These are phyloP conservation scores for Penicillium ochrochloron DNA, from an alignment of 495 filamentous ascomycete genomes.

Conservation along the genomic window DNA sequence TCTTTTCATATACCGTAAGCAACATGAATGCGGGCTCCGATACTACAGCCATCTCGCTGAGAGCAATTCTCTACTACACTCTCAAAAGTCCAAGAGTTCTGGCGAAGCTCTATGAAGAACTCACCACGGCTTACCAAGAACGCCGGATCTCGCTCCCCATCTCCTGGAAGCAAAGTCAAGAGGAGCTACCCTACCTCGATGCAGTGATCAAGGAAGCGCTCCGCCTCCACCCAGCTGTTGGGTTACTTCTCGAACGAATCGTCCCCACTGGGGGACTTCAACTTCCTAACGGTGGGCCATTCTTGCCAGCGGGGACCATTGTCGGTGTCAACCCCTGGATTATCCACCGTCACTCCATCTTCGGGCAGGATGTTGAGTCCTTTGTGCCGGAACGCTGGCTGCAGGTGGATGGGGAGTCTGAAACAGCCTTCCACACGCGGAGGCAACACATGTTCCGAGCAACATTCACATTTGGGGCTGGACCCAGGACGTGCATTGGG, in stretches of 20 bases:
- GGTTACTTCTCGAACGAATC: constrained; percentile 56
- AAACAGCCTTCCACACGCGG: constrained; percentile 34
- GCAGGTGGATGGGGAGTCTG: constrained; percentile 45
- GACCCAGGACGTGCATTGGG: constrained; percentile 67
- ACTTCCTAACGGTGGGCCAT: constrained; percentile 52
- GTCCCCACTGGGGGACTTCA: constrained; percentile 40
- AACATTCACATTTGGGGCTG: constrained; percentile 60
- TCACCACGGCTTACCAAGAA: constrained; percentile 47
- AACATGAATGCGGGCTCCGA: constrained; percentile 59
- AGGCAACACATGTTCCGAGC: constrained; percentile 31
- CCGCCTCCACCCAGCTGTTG: constrained; percentile 66
- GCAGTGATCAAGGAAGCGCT: constrained; percentile 71
- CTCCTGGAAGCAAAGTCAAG: constrained; percentile 47
- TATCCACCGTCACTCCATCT: constrained; percentile 23
- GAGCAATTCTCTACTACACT: constrained; percentile 55
- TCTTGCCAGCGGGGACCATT: constrained; percentile 64
- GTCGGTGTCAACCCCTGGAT: constrained; percentile 54
- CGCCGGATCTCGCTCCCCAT: constrained; percentile 38
- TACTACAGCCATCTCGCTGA: constrained; percentile 54
- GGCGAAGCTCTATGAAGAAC: constrained; percentile 31
- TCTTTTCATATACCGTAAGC: constrained; percentile 40
- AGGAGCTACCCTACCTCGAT: constrained; percentile 60
- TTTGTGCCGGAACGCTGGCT: constrained; percentile 64
- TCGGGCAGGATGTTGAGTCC: constrained; percentile 23
- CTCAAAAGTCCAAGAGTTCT: constrained; percentile 41